These are phyloP conservation scores for Solanum okadae DNA, from an alignment of 257 asterid species.

Conservation along the genomic window DNA sequence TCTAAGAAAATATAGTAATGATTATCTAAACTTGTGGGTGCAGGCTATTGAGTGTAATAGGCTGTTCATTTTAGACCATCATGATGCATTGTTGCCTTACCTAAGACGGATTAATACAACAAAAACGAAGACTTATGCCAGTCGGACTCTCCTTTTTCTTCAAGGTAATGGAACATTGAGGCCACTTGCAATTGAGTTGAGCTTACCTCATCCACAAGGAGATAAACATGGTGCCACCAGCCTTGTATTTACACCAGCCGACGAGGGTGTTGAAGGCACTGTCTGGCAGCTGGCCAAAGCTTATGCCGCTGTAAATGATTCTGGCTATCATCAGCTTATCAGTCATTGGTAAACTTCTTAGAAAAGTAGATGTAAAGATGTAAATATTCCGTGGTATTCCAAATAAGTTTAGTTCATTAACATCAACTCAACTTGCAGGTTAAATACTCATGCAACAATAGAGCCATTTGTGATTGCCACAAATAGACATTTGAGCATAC, in stretches of 20 bases:
- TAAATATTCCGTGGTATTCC: not conserved
- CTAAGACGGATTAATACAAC: constrained; percentile 61
- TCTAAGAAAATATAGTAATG: not conserved
- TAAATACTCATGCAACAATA: constrained; percentile 86
- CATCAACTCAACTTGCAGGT: constrained; percentile 35
- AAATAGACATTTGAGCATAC: constrained; percentile 59
- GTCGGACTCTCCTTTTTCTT: constrained; percentile 69
- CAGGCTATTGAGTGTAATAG: constrained; percentile 48
- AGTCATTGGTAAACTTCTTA: constrained; percentile 65
- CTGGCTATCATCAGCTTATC: constrained; percentile 89
- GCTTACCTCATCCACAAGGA: constrained; percentile 67
- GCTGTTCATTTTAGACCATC: constrained; percentile 80
- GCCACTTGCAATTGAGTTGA: constrained; percentile 86
- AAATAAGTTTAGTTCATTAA: not conserved
- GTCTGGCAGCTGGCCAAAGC: constrained; percentile 98
- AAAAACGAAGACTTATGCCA: constrained; percentile 66
- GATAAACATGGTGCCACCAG: constrained; percentile 48
- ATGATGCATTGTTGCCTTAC: constrained; percentile 77
- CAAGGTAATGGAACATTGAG: constrained; percentile 68
- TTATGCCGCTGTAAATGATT: constrained; percentile 79
- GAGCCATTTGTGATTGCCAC: constrained; percentile 90
- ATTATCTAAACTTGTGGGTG: not conserved
- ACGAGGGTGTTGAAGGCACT: constrained; percentile 44
- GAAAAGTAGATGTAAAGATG: not conserved
- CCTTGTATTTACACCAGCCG: constrained; percentile 61